These are phyloP conservation scores for Dendrobium catenatum DNA, from an alignment of 106 monocot genomes.

Conservation along the genomic window DNA sequence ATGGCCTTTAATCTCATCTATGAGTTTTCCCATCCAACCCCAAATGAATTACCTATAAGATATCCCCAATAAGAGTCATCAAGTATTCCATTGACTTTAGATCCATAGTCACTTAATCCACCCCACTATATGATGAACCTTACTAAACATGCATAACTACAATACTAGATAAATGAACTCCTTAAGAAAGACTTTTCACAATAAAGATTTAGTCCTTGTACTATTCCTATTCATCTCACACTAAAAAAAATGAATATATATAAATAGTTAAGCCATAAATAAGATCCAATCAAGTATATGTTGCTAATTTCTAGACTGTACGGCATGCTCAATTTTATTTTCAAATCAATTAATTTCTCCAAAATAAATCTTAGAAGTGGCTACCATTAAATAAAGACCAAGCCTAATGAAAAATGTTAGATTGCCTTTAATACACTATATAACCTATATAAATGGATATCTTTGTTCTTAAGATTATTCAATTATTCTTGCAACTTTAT, in stretches of 20 bases:
- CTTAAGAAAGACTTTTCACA: background rate
- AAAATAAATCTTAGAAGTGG: background rate
- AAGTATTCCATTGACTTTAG: background rate
- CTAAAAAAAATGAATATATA: background rate
- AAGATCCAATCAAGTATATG: background rate
- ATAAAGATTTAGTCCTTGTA: background rate
- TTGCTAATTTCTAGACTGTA: too few species aligned
- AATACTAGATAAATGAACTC: background rate
- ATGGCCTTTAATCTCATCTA: too few species aligned
- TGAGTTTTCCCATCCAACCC: background rate
- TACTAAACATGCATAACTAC: background rate
- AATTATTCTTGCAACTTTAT: background rate
- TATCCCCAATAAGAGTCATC: background rate
- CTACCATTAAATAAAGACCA: background rate
- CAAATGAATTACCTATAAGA: background rate
- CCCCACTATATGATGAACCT: background rate
- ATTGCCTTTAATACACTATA: background rate
- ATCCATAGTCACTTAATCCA: background rate
- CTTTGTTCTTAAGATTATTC: background rate
- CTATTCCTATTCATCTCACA: background rate
- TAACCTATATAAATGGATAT: background rate
- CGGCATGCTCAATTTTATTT: background rate
- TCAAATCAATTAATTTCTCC: background rate
- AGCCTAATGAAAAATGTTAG: background rate
- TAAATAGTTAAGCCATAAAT: background rate